Percentiles rank a stretch among this genome's conserved stretches.
Conservation (phyloP, 2,329 filamentous ascomycete genomes). For the Neonectria punicea region DNA sequence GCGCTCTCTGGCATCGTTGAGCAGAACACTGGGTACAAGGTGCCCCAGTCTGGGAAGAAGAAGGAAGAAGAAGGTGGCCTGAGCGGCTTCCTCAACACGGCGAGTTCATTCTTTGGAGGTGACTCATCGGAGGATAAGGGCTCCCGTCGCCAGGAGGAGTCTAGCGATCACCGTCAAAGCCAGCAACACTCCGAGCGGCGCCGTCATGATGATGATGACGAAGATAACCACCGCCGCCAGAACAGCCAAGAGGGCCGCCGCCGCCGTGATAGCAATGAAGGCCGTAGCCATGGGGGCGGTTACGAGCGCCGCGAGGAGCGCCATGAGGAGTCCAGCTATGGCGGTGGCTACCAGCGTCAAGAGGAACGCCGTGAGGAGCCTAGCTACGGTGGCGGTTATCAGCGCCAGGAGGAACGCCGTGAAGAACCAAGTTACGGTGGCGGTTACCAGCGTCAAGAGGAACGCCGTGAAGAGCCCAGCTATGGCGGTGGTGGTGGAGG, state of each 20-base stretch:
- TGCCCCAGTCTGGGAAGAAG: constrained; percentile 49
- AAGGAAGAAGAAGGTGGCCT: constrained; percentile 71
- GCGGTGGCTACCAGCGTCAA: constrained; percentile 18
- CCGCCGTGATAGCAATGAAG: constrained; percentile 22
- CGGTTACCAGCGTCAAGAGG: constrained; percentile 23
- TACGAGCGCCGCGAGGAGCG: constrained; percentile 6
- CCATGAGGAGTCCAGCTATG: constrained; percentile 30
- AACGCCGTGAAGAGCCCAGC: constrained; percentile 30
- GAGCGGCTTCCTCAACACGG: constrained; percentile 77
- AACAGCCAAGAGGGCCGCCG: constrained; percentile 18
- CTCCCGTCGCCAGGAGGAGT: constrained; percentile 67
- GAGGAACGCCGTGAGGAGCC: constrained; percentile 25
- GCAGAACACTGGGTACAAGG: constrained; percentile 57
- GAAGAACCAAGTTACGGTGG: constrained; percentile 17
- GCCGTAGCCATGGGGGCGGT: constrained; percentile 24
- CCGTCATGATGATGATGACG: constrained; percentile 32
- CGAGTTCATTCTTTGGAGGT: constrained; percentile 73
- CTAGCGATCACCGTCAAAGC: constrained; percentile 50
- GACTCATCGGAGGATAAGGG: constrained; percentile 42
- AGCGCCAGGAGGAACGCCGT: constrained; percentile 25
- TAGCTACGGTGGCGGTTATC: constrained; percentile 26
- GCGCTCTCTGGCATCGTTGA: constrained; percentile 59
- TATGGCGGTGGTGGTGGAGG: constrained; percentile 31
- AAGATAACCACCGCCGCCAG: constrained; percentile 12
- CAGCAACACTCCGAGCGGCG: constrained; percentile 67